Evolutionary conservation across 495 filamentous ascomycete species (phyloP).

Genomic region (Margaritispora aquatica): DNA sequence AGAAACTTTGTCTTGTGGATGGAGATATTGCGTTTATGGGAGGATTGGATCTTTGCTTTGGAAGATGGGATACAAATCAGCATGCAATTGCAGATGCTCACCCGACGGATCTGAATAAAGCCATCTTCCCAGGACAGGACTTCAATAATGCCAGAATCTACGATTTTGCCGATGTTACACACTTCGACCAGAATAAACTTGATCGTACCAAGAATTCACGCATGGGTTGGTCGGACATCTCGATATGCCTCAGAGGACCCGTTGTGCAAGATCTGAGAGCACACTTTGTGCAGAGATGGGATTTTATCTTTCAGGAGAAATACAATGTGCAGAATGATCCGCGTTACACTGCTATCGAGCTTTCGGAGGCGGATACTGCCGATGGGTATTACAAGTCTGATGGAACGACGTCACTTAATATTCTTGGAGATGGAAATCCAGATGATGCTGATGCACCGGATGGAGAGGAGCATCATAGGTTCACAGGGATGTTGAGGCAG

Average conservation of each 20-base stretch:
- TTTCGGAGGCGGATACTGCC: conserved; percentile 2
- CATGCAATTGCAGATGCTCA: conserved; percentile 86
- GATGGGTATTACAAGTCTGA: conserved; percentile 21
- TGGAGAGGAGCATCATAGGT: not conserved
- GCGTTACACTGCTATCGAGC: conserved; percentile 50
- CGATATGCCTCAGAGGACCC: conserved; percentile 72
- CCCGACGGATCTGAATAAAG: conserved; percentile 55
- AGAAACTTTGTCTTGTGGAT: conserved; percentile 86
- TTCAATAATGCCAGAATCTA: conserved; percentile 87
- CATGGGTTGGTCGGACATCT: conserved; percentile 94
- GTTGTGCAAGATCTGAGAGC: conserved; percentile 68
- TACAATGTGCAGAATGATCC: conserved; percentile 60
- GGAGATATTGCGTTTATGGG: conserved; percentile 86
- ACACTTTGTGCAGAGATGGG: conserved; percentile 88
- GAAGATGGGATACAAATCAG: conserved; percentile 56
- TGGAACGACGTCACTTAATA: conserved; percentile 9
- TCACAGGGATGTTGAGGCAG: not conserved
- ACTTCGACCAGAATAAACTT: conserved; percentile 85
- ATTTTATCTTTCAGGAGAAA: conserved; percentile 83
- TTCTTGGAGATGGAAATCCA: not conserved
- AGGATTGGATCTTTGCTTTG: conserved; percentile 63
- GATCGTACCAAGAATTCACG: conserved; percentile 71
- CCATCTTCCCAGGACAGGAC: conserved; percentile 86
- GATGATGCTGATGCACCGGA: not conserved
- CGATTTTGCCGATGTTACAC: conserved; percentile 79